Base-by-base conservation (phyloP, 208 protist genomes). In the Wallacemonas sp. region DNA sequence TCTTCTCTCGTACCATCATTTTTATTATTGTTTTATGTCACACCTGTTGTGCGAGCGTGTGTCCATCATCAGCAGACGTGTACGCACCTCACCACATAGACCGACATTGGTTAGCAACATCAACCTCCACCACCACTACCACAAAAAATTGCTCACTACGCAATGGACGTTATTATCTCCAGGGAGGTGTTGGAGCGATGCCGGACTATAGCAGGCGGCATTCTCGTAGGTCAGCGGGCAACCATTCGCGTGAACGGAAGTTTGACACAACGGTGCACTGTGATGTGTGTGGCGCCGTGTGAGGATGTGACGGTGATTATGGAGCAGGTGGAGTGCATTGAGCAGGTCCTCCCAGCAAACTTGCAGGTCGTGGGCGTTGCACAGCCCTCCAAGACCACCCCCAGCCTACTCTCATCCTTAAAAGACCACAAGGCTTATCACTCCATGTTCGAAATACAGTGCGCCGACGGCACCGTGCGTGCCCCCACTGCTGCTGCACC, bases 261-360 rank as follows among this genome's bases (percentile, higher is more conserved):
- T 23, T 11, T 31, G 29, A 59, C 11, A 59, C 31, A 59, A 8
- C 25, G 29, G 31, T 59, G 31, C n/a, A 39, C 52, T n/a, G 25
- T 59, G 31, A 4, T 64, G 41, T 64, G 57, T 29, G 57, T 38
- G 18, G 71, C 89, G 14, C 69, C 72, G 1, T 89, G 82, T 59
- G 52, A 52, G 18, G 82, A 85, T 32, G 2, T 64, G 3, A 72
- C 74, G 36, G 78, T 92, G 12, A 61, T 81, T 18, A 66, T 72
- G n/a, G 82, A 92, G 77, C 86, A 92, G 48, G 59, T 85, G 4
- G 83, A 92, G 42, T 89, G 83, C 65, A 63, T 92, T n/a, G 81
- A 92, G 68, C 61, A 74, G 18, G 71, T 92, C 2, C 62, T 92
- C 16, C 81, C 86, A 12, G 82, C 76, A 29, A 84, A 84, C n/a